Conservation (phyloP, 352 stramenopile species). For the Globisporangium spiculum region DNA sequence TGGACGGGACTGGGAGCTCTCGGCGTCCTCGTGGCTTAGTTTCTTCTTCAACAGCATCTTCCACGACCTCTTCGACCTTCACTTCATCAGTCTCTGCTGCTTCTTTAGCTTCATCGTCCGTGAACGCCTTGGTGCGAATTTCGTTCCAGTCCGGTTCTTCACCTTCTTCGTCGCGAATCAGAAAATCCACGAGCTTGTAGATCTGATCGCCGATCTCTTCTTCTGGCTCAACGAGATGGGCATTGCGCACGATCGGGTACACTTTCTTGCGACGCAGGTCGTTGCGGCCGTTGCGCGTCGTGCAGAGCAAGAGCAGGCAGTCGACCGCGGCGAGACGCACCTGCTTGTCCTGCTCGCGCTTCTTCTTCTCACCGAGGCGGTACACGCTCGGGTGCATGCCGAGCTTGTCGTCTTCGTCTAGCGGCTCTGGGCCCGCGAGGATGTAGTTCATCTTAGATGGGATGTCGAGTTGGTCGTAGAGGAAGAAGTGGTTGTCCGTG, state of each 20-base stretch:
- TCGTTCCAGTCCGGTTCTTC: conserved; percentile 84
- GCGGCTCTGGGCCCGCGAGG: conserved; percentile 65
- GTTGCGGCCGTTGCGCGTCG: conserved; percentile 74
- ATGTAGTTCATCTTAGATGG: conserved; percentile 76
- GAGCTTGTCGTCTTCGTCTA: conserved; percentile 78
- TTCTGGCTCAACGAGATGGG: conserved; percentile 74
- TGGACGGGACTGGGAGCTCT: conserved; percentile 15
- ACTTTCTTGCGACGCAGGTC: conserved; percentile 82
- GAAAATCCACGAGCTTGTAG: conserved; percentile 87
- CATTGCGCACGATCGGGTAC: conserved; percentile 83
- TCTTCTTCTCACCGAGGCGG: conserved; percentile 77
- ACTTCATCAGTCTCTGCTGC: not conserved
- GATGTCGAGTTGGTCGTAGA: conserved; percentile 84
- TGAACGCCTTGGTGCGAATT: conserved; percentile 63
- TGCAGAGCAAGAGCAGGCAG: conserved; percentile 72
- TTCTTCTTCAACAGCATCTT: not conserved
- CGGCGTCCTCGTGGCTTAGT: conserved; percentile 4
- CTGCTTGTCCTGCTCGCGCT: conserved; percentile 69
- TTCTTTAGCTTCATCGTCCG: conserved; percentile 33
- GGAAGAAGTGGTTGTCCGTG: conserved; percentile 85
- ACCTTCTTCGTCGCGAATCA: conserved; percentile 85
- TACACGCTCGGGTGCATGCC: conserved; percentile 80
- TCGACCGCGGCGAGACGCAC: conserved; percentile 76
- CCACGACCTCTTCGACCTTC: not conserved
- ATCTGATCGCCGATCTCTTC: conserved; percentile 85